Evolutionary conservation across 2,329 filamentous ascomycete genomes (phyloP), one percentile per base, ranked within the genome.

Genomic region (Exserohilum rostratum): DNA sequence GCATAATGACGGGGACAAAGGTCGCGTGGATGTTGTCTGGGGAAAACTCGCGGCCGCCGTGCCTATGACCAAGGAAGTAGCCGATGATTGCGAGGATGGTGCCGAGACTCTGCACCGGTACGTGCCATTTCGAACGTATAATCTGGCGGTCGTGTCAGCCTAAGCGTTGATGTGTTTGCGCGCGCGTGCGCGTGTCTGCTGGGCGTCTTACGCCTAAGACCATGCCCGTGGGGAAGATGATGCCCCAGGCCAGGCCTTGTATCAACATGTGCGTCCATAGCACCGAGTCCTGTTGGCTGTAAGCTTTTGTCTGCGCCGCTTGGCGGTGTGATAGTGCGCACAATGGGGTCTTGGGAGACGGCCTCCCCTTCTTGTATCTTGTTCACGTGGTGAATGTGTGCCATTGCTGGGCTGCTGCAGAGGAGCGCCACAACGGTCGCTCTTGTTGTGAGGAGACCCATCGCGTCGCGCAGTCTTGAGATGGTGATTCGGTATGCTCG

Each of bases 181-280:
- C 18, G 6, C 2, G 20, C 2, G 7, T 13, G 1, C n/a, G n/a
- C n/a, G n/a, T n/a, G n/a, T n/a, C n/a, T n/a, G n/a, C n/a, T n/a
- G 17, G 4, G 12, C 7, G 13, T 79, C 88, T 68, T 85, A 95
- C 90, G 55, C 93, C 93, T 15, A 97, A 81, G 37, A 98, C 92
- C 93, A 99, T 98, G 66, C 95, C 95, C 13, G 91, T 83, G 10
- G 95, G 95, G 70, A 96, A 98, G 55, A 98, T 85, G 65, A 99
- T 82, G 58, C 95, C 95, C 81, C 96, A 98, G 53, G 92, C 87
- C 54, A 95, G 71, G 74, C 87, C 89, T 82, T 96, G 93, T 40
- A 96, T 77, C 56, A 96, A 83, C 69, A 99, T 98, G 77, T 99
- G 95, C 65, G 89, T 83, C 95, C 95, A 99, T 85, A 99, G 77